Base-by-base conservation (phyloP, 2,329 filamentous ascomycete species). In the Rosellinia necatrix region DNA sequence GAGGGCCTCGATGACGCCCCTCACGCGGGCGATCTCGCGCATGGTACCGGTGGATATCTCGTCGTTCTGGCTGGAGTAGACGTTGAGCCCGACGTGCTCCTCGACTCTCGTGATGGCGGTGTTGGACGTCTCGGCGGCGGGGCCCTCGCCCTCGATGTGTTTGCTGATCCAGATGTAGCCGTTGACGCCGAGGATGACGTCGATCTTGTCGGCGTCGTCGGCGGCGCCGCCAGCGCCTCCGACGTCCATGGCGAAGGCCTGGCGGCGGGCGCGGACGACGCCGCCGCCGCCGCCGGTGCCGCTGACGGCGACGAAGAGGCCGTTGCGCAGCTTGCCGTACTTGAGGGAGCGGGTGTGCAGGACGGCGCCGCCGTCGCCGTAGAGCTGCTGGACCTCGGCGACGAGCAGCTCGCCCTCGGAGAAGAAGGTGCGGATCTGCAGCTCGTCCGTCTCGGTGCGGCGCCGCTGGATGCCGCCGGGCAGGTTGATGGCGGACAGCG, bases 371-470 rank as follows among this genome's bases (percentile, higher is more conserved):
- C 92, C 93, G 74, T 97, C 93, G 55, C 86, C 82, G 72, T 92
- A 91, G 51, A 99, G 79, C 65, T 85, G 85, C 80, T 99, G 94
- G 51, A 99, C 94, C 76, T 99, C 94, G 1, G 94, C 94, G 15
- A 97, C 90, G 13, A 99, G 78, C 49, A 99, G 77, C 71, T 99
- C 94, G 10, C 94, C 94, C 74, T 99, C 94, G 51, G 89, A 87
- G 76, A 99, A 97, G 75, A 97, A 99, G n/a, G 87, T 91, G 47
- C 94, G 86, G 74, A 99, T 97, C 75, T 97, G 94, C 67, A 99
- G 81, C 78, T 97, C 94, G 73, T 99, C 94, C 13, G 94, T 96
- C 68, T 93, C 92, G 24, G 94, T 99, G 63, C 94, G 83, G 70
- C 93, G 90, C 56, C 94, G 85, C 67, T 97, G 80, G 62, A 96